These are phyloP conservation scores for Sporothrix euskadiensis DNA, from an alignment of 2,329 filamentous ascomycete genomes.

Conservation along the genomic window DNA sequence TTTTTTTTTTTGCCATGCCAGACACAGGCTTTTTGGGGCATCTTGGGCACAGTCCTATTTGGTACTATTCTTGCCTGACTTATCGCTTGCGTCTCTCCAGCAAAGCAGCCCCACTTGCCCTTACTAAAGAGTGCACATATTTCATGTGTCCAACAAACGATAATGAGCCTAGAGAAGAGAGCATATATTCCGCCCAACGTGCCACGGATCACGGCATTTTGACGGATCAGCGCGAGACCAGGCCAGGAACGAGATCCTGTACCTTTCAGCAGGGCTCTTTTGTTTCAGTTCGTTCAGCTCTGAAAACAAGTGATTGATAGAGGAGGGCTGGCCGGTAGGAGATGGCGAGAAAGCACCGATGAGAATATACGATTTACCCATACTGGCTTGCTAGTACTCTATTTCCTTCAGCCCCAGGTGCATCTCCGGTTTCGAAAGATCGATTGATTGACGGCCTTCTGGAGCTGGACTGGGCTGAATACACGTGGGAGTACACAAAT, in stretches of 20 bases:
- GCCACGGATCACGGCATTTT: conserved; percentile 8
- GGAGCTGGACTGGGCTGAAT: background rate
- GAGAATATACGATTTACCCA: background rate
- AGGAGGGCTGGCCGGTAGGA: background rate
- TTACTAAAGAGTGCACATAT: background rate
- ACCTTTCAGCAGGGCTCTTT: background rate
- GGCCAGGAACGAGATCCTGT: background rate
- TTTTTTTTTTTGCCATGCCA: background rate
- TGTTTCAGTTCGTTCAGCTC: background rate
- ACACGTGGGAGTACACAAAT: background rate
- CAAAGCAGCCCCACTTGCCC: background rate
- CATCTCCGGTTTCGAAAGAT: background rate
- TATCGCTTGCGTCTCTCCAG: background rate
- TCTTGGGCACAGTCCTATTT: background rate
- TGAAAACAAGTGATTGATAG: background rate
- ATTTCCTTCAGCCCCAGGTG: background rate
- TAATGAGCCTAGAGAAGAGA: background rate
- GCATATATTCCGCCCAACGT: background rate
- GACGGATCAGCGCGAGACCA: background rate
- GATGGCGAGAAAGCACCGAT: background rate
- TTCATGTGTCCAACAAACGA: background rate
- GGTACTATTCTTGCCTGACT: background rate
- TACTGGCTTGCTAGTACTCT: background rate
- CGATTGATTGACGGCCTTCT: background rate
- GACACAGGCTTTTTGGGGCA: background rate